These are phyloP conservation scores for Phytophthora melonis DNA, from an alignment of 352 stramenopile species.

Conservation along the genomic window DNA sequence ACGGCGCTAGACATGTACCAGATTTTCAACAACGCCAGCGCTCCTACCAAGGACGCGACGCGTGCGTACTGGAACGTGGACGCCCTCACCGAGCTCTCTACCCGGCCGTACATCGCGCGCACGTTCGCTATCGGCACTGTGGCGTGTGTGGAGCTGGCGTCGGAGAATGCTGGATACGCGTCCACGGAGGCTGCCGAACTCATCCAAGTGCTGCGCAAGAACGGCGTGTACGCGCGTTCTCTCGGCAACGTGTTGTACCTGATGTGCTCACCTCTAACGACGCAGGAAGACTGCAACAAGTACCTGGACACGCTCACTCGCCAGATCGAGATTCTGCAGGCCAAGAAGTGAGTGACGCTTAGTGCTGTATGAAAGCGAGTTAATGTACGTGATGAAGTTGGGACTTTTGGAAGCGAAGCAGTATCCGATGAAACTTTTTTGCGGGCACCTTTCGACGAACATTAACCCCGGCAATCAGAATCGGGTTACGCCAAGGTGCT, in stretches of 20 bases:
- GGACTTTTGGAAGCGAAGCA: neutral
- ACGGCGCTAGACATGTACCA: conserved; percentile 92
- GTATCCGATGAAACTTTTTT: neutral
- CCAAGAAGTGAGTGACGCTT: conserved; percentile 33
- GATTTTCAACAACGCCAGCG: conserved; percentile 55
- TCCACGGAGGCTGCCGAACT: conserved; percentile 71
- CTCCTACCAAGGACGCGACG: conserved; percentile 28
- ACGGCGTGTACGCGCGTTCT: conserved; percentile 81
- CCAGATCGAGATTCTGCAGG: conserved; percentile 57
- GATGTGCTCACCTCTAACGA: conserved; percentile 87
- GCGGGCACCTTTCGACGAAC: neutral
- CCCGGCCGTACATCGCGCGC: conserved; percentile 58
- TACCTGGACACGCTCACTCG: conserved; percentile 61
- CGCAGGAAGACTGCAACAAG: conserved; percentile 63
- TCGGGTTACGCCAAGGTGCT: neutral
- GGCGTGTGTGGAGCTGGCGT: conserved; percentile 75
- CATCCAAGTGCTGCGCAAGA: conserved; percentile 65
- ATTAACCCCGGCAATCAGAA: too few species aligned
- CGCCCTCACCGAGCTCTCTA: conserved; percentile 59
- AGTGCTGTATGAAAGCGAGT: neutral
- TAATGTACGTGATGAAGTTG: neutral
- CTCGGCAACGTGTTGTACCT: conserved; percentile 89
- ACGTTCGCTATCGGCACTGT: conserved; percentile 86
- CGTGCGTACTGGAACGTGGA: conserved; percentile 72
- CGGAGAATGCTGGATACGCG: conserved; percentile 67